Percentiles rank a stretch among this genome's conserved stretches.
These are phyloP conservation scores for Citropsis articulata DNA, from an alignment of 345 rosid genomes.

Conservation along the genomic window DNA sequence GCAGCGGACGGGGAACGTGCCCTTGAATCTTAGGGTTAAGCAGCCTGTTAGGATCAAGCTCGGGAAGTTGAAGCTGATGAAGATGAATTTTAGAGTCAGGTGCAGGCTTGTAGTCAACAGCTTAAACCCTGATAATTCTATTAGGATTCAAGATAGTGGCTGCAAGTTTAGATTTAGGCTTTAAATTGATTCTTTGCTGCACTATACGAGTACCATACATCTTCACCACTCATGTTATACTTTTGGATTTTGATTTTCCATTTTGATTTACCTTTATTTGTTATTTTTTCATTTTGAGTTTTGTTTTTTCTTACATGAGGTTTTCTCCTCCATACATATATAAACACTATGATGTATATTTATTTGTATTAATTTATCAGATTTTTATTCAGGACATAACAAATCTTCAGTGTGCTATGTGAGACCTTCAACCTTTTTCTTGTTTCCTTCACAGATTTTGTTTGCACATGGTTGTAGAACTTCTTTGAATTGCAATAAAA, in stretches of 20 bases:
- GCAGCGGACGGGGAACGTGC: slow-evolving; percentile 48
- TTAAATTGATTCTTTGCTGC: slow-evolving; percentile 17
- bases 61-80: slow-evolving; percentile 65
- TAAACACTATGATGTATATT: background rate
- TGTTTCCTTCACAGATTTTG: background rate
- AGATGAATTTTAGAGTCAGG: slow-evolving; percentile 56
- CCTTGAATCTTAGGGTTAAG: slow-evolving; percentile 56
- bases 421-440: background rate
- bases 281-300: background rate
- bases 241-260: background rate
- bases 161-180: slow-evolving; percentile 64
- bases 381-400: background rate
- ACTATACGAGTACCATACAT: background rate
- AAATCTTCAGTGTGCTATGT: background rate
- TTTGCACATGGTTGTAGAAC: background rate
- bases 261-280: background rate
- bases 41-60: slow-evolving; percentile 83
- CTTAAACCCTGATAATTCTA: slow-evolving; percentile 37
- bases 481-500: background rate
- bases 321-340: background rate
- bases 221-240: background rate
- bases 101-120: slow-evolving; percentile 56
- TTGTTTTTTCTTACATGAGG: background rate
- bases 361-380: background rate
- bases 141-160: slow-evolving; percentile 50